Evolutionary conservation across 2,329 filamentous ascomycete species (phyloP).

Genomic region (Thelonectria rubi): DNA sequence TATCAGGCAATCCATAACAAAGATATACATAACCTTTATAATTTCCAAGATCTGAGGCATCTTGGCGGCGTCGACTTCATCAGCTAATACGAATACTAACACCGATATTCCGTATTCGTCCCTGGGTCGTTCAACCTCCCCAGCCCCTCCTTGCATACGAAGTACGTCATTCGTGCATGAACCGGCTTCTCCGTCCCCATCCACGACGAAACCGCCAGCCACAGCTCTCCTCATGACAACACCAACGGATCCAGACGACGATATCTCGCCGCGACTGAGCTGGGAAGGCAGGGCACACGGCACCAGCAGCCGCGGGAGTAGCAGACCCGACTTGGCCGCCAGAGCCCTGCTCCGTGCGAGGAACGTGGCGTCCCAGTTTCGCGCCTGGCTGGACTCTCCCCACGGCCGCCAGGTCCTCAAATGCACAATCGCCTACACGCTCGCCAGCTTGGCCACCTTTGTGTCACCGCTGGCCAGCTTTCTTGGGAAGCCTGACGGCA

Average conservation of each 20-base stretch:
- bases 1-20: too few species aligned
- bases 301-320: not conserved
- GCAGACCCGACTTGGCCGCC: constrained; percentile 25
- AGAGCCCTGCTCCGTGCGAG: constrained; percentile 39
- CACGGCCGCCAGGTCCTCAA: constrained; percentile 84
- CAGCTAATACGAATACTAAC: too few species aligned
- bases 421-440: constrained; percentile 87
- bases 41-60: too few species aligned
- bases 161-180: not conserved
- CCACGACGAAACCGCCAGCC: not conserved
- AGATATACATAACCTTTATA: too few species aligned
- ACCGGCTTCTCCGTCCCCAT: constrained; percentile 8
- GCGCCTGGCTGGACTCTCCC: constrained; percentile 68
- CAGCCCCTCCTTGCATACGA: not conserved
- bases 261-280: not conserved
- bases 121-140: too few species aligned
- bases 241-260: not conserved
- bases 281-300: not conserved
- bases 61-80: too few species aligned
- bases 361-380: constrained; percentile 59
- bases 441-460: constrained; percentile 88
- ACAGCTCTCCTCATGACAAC: constrained; percentile 10
- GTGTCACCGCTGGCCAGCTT: constrained; percentile 75
- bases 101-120: too few species aligned
- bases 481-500: constrained; percentile 85